Evolutionary conservation across 208 protist genomes (phyloP), one percentile per base, ranked within the genome.

Genomic region (Acanthamoeba castellanii): DNA sequence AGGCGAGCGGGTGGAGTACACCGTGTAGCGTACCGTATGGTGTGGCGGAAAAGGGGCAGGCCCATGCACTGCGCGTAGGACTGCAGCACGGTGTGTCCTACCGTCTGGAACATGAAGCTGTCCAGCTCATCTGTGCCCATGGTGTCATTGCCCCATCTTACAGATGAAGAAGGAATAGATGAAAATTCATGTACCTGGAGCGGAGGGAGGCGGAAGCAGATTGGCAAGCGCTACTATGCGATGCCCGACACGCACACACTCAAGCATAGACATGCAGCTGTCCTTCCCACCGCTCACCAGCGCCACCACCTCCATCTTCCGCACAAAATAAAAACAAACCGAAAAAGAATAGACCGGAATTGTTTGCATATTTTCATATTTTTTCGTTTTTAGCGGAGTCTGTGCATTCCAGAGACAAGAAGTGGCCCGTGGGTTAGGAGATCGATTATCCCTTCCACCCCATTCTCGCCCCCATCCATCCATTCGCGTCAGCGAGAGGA

Each of bases 211-310:
- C n/a, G 98, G 98, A 57, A 95, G 81, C 30, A 99, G 97, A 97
- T 99, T 99, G 22, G 98, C 99, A 16, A 99, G 70, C 6, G 99
- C 99, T 7, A 99, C 97, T 0, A 99, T 97, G 45, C 98, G 95
- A 96, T 99, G 99, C 1, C 99, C 99, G 84, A 99, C 96, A 68
- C 98, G 97, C n/a, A 98, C 96, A 59, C 98, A 99, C 93, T 99
- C 96, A 18, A 99, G 95, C 87, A 99, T 96, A 34, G 98, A 97
- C 47, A 99, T 98, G 61, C 99, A 98, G 90, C 98, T 99, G 96
- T 99, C 99, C 97, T 99, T 99, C 6, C 99, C 99, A 50, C 99
- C 99, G 13, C 98, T 99, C 22, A 99, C 94, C 52, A 99, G 97
- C 13, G 98, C 99, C 89, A 99, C 98, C 9, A 99, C 98, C 90